phyloP scores from a whole-genome alignment of 2,329 filamentous ascomycete species.

The Xylaria hypoxylon region DNA sequence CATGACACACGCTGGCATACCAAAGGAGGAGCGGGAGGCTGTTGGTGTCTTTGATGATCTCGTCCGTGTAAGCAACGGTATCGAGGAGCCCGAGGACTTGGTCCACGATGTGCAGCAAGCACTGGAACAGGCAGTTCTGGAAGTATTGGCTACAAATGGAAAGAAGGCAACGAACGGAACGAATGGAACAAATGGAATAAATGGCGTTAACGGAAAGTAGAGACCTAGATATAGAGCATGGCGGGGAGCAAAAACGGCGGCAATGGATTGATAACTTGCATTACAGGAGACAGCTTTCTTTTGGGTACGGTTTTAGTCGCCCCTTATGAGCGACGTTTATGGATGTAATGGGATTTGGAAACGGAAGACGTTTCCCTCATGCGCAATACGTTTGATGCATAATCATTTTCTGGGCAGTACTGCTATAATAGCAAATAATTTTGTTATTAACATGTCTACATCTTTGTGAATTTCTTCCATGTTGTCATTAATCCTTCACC shows the following conservation, averaged over 20 bases:
- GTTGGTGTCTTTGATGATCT: constrained; percentile 96
- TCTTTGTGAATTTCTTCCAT: neutral
- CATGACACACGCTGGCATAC: constrained; percentile 98
- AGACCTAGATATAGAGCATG: constrained; percentile 16
- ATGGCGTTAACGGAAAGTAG: constrained; percentile 42
- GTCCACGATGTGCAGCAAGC: constrained; percentile 85
- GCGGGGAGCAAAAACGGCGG: constrained; percentile 6
- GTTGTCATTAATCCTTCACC: neutral
- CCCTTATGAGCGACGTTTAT: constrained; percentile 13
- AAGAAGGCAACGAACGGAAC: constrained; percentile 37
- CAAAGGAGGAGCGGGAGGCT: constrained; percentile 86
- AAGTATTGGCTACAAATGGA: constrained; percentile 34
- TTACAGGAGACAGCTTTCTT: constrained; percentile 6
- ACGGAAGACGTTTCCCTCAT: neutral
- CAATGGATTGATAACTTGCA: constrained; percentile 19
- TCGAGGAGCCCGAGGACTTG: constrained; percentile 90
- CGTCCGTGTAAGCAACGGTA: constrained; percentile 90
- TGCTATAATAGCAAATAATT: neutral
- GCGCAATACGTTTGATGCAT: neutral
- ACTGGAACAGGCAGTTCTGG: constrained; percentile 75
- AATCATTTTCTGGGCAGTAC: neutral
- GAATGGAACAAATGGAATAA: constrained; percentile 36
- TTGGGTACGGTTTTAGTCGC: constrained; percentile 1
- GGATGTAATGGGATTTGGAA: constrained; percentile 16
- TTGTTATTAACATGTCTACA: neutral